phyloP scores from a whole-genome alignment of 2,329 filamentous ascomycete species.

The Colletotrichum higginsianum region DNA sequence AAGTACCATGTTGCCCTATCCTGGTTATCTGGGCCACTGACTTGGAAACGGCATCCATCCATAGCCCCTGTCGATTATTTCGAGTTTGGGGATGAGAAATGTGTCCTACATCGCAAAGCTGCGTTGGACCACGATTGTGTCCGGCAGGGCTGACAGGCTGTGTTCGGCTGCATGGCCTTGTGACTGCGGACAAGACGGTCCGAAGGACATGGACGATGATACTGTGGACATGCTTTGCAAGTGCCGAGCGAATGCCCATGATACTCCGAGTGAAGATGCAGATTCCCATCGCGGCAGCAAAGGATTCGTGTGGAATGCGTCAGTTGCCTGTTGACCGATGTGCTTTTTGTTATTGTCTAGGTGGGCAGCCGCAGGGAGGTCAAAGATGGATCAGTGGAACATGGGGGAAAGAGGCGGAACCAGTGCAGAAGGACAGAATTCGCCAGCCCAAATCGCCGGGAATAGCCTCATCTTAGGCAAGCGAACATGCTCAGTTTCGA shows the following conservation, averaged over 20 bases:
- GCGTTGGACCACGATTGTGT: conserved; percentile 18
- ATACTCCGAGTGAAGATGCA: background rate
- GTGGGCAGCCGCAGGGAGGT: background rate
- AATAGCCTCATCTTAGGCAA: conserved; percentile 25
- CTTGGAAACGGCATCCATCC: background rate
- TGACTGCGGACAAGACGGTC: conserved; percentile 19
- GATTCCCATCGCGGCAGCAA: background rate
- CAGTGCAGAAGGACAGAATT: background rate
- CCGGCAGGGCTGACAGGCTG: conserved; percentile 1
- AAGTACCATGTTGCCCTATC: background rate
- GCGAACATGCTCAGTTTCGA: background rate
- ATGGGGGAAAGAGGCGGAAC: background rate
- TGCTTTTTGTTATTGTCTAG: background rate
- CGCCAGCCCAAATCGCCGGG: background rate
- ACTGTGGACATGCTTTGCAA: conserved; percentile 22
- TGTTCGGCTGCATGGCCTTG: conserved; percentile 25
- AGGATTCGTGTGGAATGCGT: background rate
- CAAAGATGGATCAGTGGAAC: background rate
- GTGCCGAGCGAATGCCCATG: conserved; percentile 1
- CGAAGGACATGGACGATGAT: background rate
- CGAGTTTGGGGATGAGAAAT: background rate
- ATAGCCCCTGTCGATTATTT: background rate
- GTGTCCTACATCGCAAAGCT: conserved; percentile 23
- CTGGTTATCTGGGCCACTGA: background rate
- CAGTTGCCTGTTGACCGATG: background rate